Percentiles rank a stretch among this genome's conserved stretches.
Conservation (phyloP, 208 protist species). For the Crithidia mellificae region DNA sequence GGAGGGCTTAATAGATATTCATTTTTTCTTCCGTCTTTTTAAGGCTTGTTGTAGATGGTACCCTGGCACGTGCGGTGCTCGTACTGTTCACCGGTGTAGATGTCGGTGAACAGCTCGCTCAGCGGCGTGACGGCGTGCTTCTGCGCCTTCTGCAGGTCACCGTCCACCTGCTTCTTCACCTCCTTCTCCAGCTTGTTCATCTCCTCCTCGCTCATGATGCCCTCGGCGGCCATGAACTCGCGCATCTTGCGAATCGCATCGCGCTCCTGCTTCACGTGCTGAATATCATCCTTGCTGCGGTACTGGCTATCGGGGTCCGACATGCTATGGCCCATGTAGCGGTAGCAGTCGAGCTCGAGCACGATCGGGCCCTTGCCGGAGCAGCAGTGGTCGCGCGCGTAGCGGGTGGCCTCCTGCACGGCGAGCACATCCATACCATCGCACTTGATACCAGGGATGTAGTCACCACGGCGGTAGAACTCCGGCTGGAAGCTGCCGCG, state of each 20-base stretch:
- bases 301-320: conserved; percentile 98
- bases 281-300: conserved; percentile 95
- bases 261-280: conserved; percentile 84
- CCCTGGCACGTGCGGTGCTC: conserved; percentile 84
- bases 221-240: conserved; percentile 76
- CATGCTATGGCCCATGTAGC: conserved; percentile 98
- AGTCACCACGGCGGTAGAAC: conserved; percentile 97
- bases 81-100: conserved; percentile 88
- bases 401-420: conserved; percentile 92
- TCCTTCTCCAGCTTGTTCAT: conserved; percentile 92
- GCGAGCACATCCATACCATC: conserved; percentile 98
- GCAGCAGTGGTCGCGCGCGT: conserved; percentile 80
- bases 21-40: conserved; percentile 5
- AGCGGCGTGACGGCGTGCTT: conserved; percentile 57
- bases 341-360: conserved; percentile 96
- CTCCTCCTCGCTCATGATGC: conserved; percentile 94
- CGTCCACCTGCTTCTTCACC: conserved; percentile 92
- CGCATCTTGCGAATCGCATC: conserved; percentile 93
- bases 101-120: conserved; percentile 90
- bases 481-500: conserved; percentile 89
- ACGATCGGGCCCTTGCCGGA: conserved; percentile 94
- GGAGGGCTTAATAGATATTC: too few relatives aligned
- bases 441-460: conserved; percentile 95
- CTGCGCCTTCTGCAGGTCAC: conserved; percentile 89
- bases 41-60: conserved; percentile 68